These are phyloP conservation scores for Fusarium chaquense DNA, from an alignment of 2,329 filamentous ascomycete genomes.

Conservation along the genomic window DNA sequence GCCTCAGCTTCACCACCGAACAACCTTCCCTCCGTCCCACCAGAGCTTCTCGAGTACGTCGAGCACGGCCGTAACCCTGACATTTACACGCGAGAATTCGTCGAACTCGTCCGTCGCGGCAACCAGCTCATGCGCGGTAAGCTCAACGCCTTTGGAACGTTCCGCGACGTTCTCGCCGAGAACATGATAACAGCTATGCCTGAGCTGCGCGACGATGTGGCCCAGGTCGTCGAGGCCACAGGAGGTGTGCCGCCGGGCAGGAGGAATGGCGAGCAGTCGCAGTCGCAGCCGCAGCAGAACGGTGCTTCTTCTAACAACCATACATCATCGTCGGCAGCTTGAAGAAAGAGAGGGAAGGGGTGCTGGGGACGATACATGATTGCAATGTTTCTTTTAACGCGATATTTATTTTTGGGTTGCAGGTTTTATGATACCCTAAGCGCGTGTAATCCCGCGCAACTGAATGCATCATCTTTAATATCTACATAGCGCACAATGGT, in stretches of 20 bases:
- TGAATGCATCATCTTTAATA: slow-evolving; percentile 1
- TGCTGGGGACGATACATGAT: background rate
- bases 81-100: slow-evolving; percentile 80
- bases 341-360: background rate
- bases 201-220: slow-evolving; percentile 67
- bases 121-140: slow-evolving; percentile 78
- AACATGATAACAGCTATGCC: slow-evolving; percentile 70
- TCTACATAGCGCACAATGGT: background rate
- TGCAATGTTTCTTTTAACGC: slow-evolving; percentile 1
- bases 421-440: slow-evolving; percentile 16
- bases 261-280: slow-evolving; percentile 17
- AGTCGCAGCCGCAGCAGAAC: slow-evolving; percentile 27
- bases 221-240: slow-evolving; percentile 62
- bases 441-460: slow-evolving; percentile 4
- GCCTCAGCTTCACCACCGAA: slow-evolving; percentile 56
- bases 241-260: slow-evolving; percentile 48
- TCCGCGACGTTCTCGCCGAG: slow-evolving; percentile 71
- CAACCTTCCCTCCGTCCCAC: slow-evolving; percentile 66
- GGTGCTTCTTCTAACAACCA: slow-evolving; percentile 18
- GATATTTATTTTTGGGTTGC: background rate
- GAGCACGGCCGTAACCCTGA: slow-evolving; percentile 79
- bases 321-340: slow-evolving; percentile 21
- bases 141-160: slow-evolving; percentile 68
- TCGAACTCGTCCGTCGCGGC: slow-evolving; percentile 73
- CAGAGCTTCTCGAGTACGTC: slow-evolving; percentile 75